phyloP scores from a whole-genome alignment of 202 grass and related monocot genomes.

The Saccharum hybrid region DNA sequence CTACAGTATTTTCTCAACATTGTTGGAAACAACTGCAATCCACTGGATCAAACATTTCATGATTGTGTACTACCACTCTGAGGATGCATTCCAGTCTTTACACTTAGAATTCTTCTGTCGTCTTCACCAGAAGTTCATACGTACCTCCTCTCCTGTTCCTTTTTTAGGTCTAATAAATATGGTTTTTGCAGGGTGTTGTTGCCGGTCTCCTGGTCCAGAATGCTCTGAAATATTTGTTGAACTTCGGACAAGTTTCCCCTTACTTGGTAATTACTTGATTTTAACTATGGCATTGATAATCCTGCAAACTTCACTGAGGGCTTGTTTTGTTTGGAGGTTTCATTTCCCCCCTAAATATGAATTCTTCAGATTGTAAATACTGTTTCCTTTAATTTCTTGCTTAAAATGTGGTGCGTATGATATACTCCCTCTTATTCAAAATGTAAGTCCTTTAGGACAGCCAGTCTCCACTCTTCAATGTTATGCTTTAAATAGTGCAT shows the following conservation, averaged over 20 bases:
- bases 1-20: not conserved
- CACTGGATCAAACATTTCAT: constrained; percentile 18
- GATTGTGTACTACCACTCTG: not conserved
- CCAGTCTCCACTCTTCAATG: not conserved
- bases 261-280: constrained; percentile 76
- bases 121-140: not conserved
- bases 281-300: constrained; percentile 4
- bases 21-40: constrained; percentile 8
- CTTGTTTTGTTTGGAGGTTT: not conserved
- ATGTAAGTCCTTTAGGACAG: not conserved
- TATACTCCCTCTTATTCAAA: not conserved
- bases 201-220: constrained; percentile 94
- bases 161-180: constrained; percentile 31
- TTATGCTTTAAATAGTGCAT: not conserved
- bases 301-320: not conserved
- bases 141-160: not conserved
- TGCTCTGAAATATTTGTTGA: constrained; percentile 90
- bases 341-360: not conserved
- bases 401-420: not conserved
- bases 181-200: constrained; percentile 80
- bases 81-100: not conserved
- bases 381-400: not conserved
- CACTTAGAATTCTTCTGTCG: constrained; percentile 34
- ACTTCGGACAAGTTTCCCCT: constrained; percentile 95
- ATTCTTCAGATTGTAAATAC: not conserved